A percentile compares a stretch with the other conserved stretches of the same genome.
Conservation (phyloP, 768 basidiomycete species). For the Fistulinella prunicolor region DNA sequence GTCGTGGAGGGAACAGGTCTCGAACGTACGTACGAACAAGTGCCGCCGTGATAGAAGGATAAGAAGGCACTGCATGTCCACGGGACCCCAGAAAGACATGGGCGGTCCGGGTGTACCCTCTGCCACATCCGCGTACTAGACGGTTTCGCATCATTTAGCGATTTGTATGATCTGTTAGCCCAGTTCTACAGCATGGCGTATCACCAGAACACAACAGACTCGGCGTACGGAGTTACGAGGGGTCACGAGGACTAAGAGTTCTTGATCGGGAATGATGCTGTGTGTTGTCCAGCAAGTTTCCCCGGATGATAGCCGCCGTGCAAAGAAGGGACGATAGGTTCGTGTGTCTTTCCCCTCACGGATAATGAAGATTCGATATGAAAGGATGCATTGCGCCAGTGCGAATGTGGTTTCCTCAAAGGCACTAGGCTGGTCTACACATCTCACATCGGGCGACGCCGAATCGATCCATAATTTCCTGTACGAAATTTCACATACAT, state of each 20-base stretch:
- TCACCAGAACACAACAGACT: no score
- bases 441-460: no score
- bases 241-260: no score
- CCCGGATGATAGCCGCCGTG: no score
- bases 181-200: slow-evolving; percentile 2
- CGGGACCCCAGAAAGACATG: slow-evolving; percentile 18
- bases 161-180: background rate
- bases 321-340: no score
- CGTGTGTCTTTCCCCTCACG: no score
- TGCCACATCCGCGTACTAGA: slow-evolving; percentile 9
- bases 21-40: slow-evolving; percentile 15
- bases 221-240: background rate
- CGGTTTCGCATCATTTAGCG: background rate
- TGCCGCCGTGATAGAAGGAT: slow-evolving; percentile 8
- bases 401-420: no score
- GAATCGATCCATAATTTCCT: slow-evolving; percentile 7
- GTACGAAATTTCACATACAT: no score
- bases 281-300: background rate
- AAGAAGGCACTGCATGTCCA: slow-evolving; percentile 16
- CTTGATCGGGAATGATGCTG: slow-evolving; percentile 1
- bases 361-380: no score
- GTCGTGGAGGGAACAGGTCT: slow-evolving; percentile 9
- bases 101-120: slow-evolving; percentile 9
- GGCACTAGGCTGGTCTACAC: no score
- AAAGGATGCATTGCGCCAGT: no score